These are phyloP conservation scores for Pseudocercospora musae DNA, from an alignment of 2,329 filamentous ascomycete species.

Conservation along the genomic window DNA sequence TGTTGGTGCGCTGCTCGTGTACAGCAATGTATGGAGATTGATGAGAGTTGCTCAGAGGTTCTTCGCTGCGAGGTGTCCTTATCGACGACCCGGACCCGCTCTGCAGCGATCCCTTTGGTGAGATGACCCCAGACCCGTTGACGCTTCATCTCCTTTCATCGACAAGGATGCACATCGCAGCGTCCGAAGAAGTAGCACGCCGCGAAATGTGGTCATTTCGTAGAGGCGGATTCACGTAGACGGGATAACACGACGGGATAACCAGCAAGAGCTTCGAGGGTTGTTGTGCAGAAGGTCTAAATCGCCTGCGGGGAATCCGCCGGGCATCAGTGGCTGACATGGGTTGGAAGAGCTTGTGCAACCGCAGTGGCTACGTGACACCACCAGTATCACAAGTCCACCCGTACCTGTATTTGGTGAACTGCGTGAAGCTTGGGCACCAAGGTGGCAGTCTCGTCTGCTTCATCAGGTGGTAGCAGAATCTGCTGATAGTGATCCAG, in stretches of 20 bases:
- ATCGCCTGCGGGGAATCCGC: background rate
- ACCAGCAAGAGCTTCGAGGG: background rate
- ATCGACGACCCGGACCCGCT: background rate
- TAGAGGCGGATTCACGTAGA: background rate
- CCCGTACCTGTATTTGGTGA: background rate
- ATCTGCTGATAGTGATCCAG: background rate
- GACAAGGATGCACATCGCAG: background rate
- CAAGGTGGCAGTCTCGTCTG: background rate
- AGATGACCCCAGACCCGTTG: background rate
- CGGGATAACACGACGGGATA: background rate
- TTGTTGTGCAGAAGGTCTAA: background rate
- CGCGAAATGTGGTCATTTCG: background rate
- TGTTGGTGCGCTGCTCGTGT: background rate
- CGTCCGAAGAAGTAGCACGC: background rate
- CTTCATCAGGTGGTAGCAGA: background rate
- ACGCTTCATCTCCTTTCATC: background rate
- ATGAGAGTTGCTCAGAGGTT: background rate
- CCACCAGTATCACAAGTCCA: constrained; percentile 1
- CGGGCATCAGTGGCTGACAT: background rate
- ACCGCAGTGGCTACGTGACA: background rate
- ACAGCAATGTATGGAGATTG: background rate
- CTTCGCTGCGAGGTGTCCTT: background rate
- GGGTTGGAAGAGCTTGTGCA: background rate
- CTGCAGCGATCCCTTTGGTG: background rate
- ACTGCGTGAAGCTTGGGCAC: background rate